Percentiles rank a stretch among this genome's conserved stretches.
These are phyloP conservation scores for Akebia trifoliata DNA, from an alignment of 164 flowering plant genomes.

Conservation along the genomic window DNA sequence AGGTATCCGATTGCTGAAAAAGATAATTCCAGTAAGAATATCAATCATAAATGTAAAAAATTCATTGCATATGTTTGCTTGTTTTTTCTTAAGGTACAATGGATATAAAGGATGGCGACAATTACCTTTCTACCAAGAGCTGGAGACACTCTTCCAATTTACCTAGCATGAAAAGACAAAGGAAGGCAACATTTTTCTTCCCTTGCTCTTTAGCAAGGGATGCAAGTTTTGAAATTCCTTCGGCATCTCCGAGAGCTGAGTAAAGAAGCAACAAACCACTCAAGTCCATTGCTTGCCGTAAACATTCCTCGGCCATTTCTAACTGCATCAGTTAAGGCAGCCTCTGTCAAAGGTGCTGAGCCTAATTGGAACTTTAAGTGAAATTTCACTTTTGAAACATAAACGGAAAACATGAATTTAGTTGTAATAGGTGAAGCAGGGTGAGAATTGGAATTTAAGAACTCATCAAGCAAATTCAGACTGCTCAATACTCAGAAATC, in stretches of 20 bases:
- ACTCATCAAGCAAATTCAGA: not conserved
- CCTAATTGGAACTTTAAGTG: no score
- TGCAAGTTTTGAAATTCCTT: slow-evolving; percentile 75
- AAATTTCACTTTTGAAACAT: no score
- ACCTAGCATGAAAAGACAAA: slow-evolving; percentile 87
- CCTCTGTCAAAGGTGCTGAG: not conserved
- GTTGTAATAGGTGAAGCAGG: not conserved
- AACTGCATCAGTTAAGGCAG: slow-evolving; percentile 49
- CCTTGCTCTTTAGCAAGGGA: slow-evolving; percentile 88
- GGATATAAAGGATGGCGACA: not conserved
- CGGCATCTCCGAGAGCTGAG: slow-evolving; percentile 92
- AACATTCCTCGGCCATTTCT: slow-evolving; percentile 93
- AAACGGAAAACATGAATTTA: no score
- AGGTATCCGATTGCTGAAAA: slow-evolving; percentile 92
- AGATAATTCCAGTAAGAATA: slow-evolving; percentile 5
- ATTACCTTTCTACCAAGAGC: slow-evolving; percentile 87
- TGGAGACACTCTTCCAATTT: slow-evolving; percentile 93
- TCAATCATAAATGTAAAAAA: not conserved
- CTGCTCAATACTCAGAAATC: not conserved
- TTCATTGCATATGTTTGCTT: no score
- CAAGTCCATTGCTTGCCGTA: slow-evolving; percentile 81
- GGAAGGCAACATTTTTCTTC: slow-evolving; percentile 93
- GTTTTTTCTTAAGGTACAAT: not conserved
- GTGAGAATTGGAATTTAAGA: slow-evolving; percentile 1
- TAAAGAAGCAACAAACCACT: slow-evolving; percentile 90